These are phyloP conservation scores for Platismatia glauca DNA, from an alignment of 495 filamentous ascomycete species.

Conservation along the genomic window DNA sequence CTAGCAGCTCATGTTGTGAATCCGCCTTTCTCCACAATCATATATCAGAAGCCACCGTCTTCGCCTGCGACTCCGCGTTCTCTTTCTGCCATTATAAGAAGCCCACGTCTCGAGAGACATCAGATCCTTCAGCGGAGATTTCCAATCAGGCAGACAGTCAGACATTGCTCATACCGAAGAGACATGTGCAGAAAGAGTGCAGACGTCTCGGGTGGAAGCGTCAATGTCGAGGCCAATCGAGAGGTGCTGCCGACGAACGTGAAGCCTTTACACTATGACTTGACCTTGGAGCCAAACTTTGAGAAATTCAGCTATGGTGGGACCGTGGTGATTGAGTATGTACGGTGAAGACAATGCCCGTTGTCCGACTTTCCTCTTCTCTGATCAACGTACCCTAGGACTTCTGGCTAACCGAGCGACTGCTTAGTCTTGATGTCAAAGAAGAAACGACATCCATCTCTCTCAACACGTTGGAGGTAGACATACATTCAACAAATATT, in stretches of 20 bases:
- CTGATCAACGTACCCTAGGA: slow-evolving; percentile 28
- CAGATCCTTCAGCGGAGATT: not conserved
- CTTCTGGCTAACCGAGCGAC: slow-evolving; percentile 26
- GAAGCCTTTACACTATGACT: slow-evolving; percentile 56
- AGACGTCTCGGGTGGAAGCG: slow-evolving; percentile 27
- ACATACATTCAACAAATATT: slow-evolving; percentile 69
- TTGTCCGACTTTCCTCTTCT: slow-evolving; percentile 8
- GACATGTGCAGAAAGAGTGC: slow-evolving; percentile 32
- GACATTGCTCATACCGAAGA: slow-evolving; percentile 37
- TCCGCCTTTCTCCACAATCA: not conserved
- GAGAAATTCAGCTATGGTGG: slow-evolving; percentile 56
- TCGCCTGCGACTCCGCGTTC: not conserved
- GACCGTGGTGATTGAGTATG: slow-evolving; percentile 55
- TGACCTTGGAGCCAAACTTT: slow-evolving; percentile 60
- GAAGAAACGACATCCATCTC: slow-evolving; percentile 81
- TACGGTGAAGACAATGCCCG: slow-evolving; percentile 18
- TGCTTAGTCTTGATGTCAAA: slow-evolving; percentile 58
- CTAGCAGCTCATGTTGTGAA: slow-evolving; percentile 13
- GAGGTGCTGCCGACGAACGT: slow-evolving; percentile 61
- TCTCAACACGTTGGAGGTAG: slow-evolving; percentile 78
- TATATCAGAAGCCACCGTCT: not conserved
- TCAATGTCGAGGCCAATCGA: slow-evolving; percentile 45
- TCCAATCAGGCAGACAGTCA: slow-evolving; percentile 6
- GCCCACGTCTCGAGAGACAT: not conserved
- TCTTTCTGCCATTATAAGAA: not conserved